These are phyloP conservation scores for Beauveria sp. DNA, from an alignment of 2,329 filamentous ascomycete species.

Conservation along the genomic window DNA sequence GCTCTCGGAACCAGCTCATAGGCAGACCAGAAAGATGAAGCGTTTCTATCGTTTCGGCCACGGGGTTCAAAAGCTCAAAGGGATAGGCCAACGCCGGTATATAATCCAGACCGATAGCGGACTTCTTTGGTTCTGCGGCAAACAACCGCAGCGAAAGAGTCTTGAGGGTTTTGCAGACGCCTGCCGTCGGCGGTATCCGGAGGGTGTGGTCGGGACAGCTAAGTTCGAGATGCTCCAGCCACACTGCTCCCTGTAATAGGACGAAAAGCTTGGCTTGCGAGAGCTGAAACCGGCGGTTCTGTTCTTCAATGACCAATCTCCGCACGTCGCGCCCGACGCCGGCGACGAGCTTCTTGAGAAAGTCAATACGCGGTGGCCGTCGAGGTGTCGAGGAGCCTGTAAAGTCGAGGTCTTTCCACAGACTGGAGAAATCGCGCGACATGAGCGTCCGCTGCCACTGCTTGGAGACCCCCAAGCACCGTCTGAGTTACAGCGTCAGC, in stretches of 20 bases:
- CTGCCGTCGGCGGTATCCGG: not conserved
- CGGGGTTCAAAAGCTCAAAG: conserved; percentile 11
- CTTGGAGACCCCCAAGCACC: conserved; percentile 26
- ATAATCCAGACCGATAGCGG: conserved; percentile 3
- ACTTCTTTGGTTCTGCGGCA: not conserved
- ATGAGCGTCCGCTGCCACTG: conserved; percentile 24
- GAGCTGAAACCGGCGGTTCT: conserved; percentile 20
- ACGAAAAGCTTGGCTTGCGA: conserved; percentile 22
- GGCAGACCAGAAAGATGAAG: conserved; percentile 19
- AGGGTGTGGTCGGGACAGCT: conserved; percentile 7
- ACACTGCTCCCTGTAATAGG: conserved; percentile 20
- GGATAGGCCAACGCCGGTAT: not conserved
- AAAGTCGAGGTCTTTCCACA: conserved; percentile 27
- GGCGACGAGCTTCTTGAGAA: conserved; percentile 22
- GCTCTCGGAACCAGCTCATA: conserved; percentile 13
- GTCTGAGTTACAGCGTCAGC: not conserved
- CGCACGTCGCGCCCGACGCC: conserved; percentile 25
- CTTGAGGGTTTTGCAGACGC: conserved; percentile 10
- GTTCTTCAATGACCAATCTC: conserved; percentile 20
- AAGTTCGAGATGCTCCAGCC: conserved; percentile 22
- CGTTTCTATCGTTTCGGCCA: conserved; percentile 17
- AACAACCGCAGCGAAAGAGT: conserved; percentile 1
- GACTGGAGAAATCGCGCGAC: conserved; percentile 19
- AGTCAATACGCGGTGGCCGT: conserved; percentile 18
- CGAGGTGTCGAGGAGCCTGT: conserved; percentile 15